Conservation (phyloP, 805 yeast genomes). For the Isabelozyma gotoi region DNA sequence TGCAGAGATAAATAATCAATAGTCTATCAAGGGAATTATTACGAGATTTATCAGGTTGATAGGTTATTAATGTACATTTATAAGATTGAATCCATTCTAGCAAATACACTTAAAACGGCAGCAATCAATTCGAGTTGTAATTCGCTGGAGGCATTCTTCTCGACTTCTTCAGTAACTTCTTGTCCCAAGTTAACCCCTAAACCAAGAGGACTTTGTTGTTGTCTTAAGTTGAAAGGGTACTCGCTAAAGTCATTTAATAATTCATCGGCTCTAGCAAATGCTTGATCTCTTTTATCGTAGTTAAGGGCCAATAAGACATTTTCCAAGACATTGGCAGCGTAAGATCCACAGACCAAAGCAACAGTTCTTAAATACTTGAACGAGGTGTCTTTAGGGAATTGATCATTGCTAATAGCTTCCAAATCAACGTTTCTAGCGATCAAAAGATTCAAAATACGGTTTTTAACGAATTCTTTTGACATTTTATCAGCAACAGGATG, state of each 20-base stretch:
- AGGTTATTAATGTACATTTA: conserved; percentile 22
- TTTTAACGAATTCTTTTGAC: conserved; percentile 78
- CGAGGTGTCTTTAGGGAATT: conserved; percentile 67
- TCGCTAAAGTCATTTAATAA: conserved; percentile 77
- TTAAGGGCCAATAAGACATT: conserved; percentile 75
- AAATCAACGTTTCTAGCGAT: conserved; percentile 66
- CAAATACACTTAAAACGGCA: conserved; percentile 85
- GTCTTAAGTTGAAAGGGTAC: conserved; percentile 67
- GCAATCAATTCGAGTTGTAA: conserved; percentile 86
- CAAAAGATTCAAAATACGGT: conserved; percentile 68
- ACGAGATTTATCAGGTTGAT: neutral
- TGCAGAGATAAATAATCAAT: neutral
- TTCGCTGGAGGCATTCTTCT: conserved; percentile 48
- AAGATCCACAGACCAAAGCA: conserved; percentile 81
- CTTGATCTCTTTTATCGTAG: conserved; percentile 88
- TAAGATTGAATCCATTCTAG: conserved; percentile 88
- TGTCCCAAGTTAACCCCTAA: conserved; percentile 68
- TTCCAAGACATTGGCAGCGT: conserved; percentile 95
- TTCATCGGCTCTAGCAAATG: conserved; percentile 93
- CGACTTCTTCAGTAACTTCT: conserved; percentile 55
- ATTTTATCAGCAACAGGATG: conserved; percentile 90
- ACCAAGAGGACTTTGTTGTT: conserved; percentile 60
- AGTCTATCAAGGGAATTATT: neutral
- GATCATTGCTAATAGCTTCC: conserved; percentile 42
- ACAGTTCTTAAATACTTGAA: conserved; percentile 75